Evolutionary conservation across 202 grass and related monocot species (phyloP), one percentile per base, ranked within the genome.

Genomic region (Setaria italica): DNA sequence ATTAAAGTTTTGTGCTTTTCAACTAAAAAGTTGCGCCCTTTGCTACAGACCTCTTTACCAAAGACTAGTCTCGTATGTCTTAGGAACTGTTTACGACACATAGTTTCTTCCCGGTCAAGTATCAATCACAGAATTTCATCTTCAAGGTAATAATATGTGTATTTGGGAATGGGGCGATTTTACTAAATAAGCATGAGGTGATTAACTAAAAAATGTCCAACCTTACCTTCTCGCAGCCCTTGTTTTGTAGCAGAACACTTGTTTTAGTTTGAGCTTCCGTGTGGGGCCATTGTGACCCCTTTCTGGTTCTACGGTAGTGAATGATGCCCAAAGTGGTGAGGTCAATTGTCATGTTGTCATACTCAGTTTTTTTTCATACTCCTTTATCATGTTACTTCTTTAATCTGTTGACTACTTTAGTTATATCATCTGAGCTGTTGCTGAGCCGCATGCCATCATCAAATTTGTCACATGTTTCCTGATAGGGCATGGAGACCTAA

Each of bases 401-500:
- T 66, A 78, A 19, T 82, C 34, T 13, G 62, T 65, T 21, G 70
- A 66, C 81, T 70, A 66, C 46, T 87, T 63, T 81, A 54, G 72
- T 15, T 53, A 1, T 56, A 54, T 50, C 66, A 53, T 62, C 60
- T 58, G 45, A 58, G 47, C 62, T 67, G 64, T 71, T 77, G 85
- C 56, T 62, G 77, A 65, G 77, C 65, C 41, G 56, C 77, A 77
- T 81, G 71, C 32, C 81, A 35, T 81, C 85, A 85, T 75, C 89
- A 88, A 91, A 81, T 85, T 72, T 84, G 81, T 85, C 85, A 81
- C 77, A 77, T 77, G 70, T 81, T 91, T 81, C 85, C 81, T 72
- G 77, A 77, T 81, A 70, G 76, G 85, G 89, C 81, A 91, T 88
- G 47, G 50, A 57, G 77, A 85, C 89, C 81, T 85, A 91, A 88